Percentiles rank a stretch among this genome's conserved stretches.
Conservation (phyloP, 345 rosid genomes). For the Brassica juncea region DNA sequence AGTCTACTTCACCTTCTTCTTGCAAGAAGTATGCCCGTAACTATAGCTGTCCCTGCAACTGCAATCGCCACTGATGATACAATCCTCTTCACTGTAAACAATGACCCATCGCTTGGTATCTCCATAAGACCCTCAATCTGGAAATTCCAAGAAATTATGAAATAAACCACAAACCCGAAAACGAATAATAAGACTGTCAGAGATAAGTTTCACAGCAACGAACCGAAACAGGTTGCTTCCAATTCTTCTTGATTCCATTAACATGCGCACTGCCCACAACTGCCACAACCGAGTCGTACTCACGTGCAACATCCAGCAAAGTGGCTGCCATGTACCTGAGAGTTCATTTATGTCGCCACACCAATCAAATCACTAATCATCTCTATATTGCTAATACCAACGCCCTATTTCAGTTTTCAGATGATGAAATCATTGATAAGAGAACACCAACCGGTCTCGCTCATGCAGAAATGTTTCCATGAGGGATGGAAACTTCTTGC, state of each 20-base stretch:
- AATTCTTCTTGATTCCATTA: slow-evolving; percentile 76
- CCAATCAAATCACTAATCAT: not conserved
- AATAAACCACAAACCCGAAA: not conserved
- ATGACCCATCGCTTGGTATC: slow-evolving; percentile 53
- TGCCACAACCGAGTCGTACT: slow-evolving; percentile 81
- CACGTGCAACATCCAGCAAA: slow-evolving; percentile 63
- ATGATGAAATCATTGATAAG: slow-evolving; percentile 8
- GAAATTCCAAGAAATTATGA: not conserved
- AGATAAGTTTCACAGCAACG: slow-evolving; percentile 19
- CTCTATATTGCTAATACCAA: not conserved
- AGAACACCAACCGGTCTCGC: slow-evolving; percentile 85
- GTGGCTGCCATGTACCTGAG: slow-evolving; percentile 84
- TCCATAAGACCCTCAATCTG: slow-evolving; percentile 71
- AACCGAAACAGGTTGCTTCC: slow-evolving; percentile 80
- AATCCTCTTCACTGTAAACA: slow-evolving; percentile 49
- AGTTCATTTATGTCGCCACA: not conserved
- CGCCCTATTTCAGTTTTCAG: not conserved
- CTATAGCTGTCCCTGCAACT: slow-evolving; percentile 67
- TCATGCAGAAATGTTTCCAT: slow-evolving; percentile 94
- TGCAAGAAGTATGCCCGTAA: slow-evolving; percentile 61
- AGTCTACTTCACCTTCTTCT: slow-evolving; percentile 51
- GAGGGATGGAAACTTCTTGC: slow-evolving; percentile 89
- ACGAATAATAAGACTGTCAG: not conserved
- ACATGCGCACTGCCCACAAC: slow-evolving; percentile 94
- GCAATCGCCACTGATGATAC: slow-evolving; percentile 63